Evolutionary conservation across 306 rosid species (phyloP).

Genomic region (Astragalus membranaceus): DNA sequence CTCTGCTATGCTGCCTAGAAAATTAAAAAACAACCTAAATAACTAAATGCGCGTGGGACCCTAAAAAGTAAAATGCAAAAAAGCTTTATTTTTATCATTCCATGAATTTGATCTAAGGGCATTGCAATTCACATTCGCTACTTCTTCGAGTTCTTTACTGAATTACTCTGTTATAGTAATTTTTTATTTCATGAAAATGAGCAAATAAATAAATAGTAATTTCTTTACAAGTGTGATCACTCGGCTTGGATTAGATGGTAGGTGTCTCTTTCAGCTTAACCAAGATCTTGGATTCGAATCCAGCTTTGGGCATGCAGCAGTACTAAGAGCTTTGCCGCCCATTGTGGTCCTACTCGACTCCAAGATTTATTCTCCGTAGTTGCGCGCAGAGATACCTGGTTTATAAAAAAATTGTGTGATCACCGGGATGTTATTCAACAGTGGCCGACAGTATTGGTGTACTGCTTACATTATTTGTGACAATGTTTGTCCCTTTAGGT

Average conservation of each 20-base stretch:
- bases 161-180: background rate
- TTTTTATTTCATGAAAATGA: background rate
- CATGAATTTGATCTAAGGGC: background rate
- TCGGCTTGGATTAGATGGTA: no score
- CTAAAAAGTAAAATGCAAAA: background rate
- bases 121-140: background rate
- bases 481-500: constrained; percentile 14
- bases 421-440: no score
- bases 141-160: background rate
- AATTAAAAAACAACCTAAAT: background rate
- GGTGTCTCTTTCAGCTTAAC: no score
- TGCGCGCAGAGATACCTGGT: no score
- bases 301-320: no score
- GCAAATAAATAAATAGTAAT: background rate
- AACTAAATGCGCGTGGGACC: constrained; percentile 17
- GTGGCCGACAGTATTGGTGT: constrained; percentile 20
- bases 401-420: no score
- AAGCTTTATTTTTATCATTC: background rate
- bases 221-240: no score
- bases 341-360: no score
- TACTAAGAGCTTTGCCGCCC: no score
- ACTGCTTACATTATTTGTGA: constrained; percentile 16
- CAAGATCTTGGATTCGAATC: no score
- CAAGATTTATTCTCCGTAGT: no score
- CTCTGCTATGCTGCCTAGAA: background rate